phyloP scores from a whole-genome alignment of 2,329 filamentous ascomycete species.

The Botryotinia convoluta region DNA sequence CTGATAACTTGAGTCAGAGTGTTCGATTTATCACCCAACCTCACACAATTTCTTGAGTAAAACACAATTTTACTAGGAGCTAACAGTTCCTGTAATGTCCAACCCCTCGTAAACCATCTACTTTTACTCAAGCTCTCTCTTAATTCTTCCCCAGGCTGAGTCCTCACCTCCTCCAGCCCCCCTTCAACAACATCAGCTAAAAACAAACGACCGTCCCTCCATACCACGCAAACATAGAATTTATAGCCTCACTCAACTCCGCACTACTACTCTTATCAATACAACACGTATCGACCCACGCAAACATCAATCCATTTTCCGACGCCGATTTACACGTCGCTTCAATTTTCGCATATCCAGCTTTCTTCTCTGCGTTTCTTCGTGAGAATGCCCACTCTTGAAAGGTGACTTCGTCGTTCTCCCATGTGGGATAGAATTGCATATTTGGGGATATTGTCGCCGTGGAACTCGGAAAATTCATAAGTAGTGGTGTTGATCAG shows the following conservation, averaged over 20 bases:
- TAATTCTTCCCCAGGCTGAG: no score
- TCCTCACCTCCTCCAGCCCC: no score
- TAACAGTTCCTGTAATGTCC: no score
- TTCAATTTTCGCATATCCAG: conserved; percentile 20
- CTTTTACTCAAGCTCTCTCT: no score
- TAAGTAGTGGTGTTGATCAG: not conserved
- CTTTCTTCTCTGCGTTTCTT: not conserved
- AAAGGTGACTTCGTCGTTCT: conserved; percentile 38
- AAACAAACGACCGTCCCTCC: not conserved
- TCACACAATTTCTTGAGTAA: no score
- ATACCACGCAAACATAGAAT: conserved; percentile 27
- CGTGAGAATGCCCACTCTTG: conserved; percentile 22
- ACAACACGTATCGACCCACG: conserved; percentile 25
- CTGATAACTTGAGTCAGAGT: no score
- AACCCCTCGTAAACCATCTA: no score
- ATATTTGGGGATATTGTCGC: conserved; percentile 24
- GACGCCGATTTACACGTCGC: conserved; percentile 7
- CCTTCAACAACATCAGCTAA: no score
- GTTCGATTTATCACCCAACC: no score
- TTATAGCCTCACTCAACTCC: conserved; percentile 25
- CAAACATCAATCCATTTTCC: not conserved
- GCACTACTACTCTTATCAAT: conserved; percentile 25
- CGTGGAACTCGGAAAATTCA: not conserved
- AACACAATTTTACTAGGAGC: no score
- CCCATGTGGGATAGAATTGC: conserved; percentile 45